Base-by-base conservation (phyloP, 2,329 filamentous ascomycete genomes). In the Thelonectria discophora region DNA sequence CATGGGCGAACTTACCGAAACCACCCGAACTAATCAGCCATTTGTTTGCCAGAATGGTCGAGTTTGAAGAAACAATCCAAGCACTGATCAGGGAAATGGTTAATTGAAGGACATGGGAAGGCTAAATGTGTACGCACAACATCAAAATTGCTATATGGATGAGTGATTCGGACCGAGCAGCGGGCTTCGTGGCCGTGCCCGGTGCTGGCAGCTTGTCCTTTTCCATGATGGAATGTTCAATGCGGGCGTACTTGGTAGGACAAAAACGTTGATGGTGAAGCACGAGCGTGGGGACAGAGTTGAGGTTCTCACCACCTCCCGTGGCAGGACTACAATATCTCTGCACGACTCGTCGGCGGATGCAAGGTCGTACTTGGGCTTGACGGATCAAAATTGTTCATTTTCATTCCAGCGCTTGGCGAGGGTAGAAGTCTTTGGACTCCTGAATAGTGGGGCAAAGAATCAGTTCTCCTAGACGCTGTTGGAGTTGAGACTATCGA, bases 31-130 rank as follows among this genome's bases (percentile, higher is more conserved):
- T 86, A 55, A 95, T 84, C 51, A 96, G 86, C 86, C 90, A 93
- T 81, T 96, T 96, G 84, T 96, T 96, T 83, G 95, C 94, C 62
- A 96, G 80, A 74, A 96, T 95, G 65, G 93, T 92, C 72, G 86
- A 84, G 68, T 91, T 94, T 71, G 90, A 94, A 75, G 94, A 86
- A 65, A 91, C 82, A 69, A 96, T 94, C 91, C 92, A 96, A 73
- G 86, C 85, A 52, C 82, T 84, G 32, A 11, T 17, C 11, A 20
- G 15, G 20, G 12, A 2, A 17, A 45, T 45, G 11, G 13, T 45
- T 18, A 45, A 20, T 21, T 13, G 11, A 13, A 18, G 7, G 20
- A 8, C 9, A 21, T 5, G 42, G 15, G 11, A 37, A 45, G 9
- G 42, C n/a, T 17, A n/a, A 20, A 20, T 17, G 39, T 42, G 17